Conservation (phyloP, 2,329 filamentous ascomycete genomes). For the Teratosphaeria nubilosa region DNA sequence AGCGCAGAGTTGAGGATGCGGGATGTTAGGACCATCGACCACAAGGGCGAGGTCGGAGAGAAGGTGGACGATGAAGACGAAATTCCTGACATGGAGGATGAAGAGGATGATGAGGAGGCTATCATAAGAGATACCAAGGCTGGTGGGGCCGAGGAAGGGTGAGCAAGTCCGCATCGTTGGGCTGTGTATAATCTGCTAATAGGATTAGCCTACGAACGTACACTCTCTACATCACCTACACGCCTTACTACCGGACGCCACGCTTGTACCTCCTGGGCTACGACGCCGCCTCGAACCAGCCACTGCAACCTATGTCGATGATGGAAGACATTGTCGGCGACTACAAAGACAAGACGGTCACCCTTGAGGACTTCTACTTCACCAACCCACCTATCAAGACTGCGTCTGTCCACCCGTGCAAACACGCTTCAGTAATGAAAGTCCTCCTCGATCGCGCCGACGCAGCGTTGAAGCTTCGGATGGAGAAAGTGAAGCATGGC, state of each 20-base stretch:
- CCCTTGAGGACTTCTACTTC: slow-evolving; percentile 93
- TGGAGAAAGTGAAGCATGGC: slow-evolving; percentile 62
- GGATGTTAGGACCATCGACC: slow-evolving; percentile 81
- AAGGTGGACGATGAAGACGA: slow-evolving; percentile 65
- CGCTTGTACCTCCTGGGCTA: slow-evolving; percentile 94
- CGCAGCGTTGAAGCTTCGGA: slow-evolving; percentile 76
- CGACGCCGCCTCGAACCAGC: slow-evolving; percentile 49
- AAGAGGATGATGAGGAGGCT: slow-evolving; percentile 85
- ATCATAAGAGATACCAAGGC: slow-evolving; percentile 69
- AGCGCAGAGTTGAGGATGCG: slow-evolving; percentile 57
- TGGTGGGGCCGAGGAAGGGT: slow-evolving; percentile 45
- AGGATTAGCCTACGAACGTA: slow-evolving; percentile 63
- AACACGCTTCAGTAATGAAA: slow-evolving; percentile 97
- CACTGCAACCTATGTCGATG: slow-evolving; percentile 74
- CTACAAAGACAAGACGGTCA: slow-evolving; percentile 98
- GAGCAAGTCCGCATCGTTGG: slow-evolving; percentile 17
- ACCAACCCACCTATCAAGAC: slow-evolving; percentile 88
- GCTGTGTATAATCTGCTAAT: neutral
- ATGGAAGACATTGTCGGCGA: slow-evolving; percentile 95
- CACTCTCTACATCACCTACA: slow-evolving; percentile 96
- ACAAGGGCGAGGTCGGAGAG: slow-evolving; percentile 76
- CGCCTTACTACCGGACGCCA: slow-evolving; percentile 90
- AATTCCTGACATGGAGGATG: slow-evolving; percentile 97
- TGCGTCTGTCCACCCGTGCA: slow-evolving; percentile 93
- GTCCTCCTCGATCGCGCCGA: slow-evolving; percentile 90